These are phyloP conservation scores for Lactarius pseudohatsudake DNA, from an alignment of 768 basidiomycete genomes.

Conservation along the genomic window DNA sequence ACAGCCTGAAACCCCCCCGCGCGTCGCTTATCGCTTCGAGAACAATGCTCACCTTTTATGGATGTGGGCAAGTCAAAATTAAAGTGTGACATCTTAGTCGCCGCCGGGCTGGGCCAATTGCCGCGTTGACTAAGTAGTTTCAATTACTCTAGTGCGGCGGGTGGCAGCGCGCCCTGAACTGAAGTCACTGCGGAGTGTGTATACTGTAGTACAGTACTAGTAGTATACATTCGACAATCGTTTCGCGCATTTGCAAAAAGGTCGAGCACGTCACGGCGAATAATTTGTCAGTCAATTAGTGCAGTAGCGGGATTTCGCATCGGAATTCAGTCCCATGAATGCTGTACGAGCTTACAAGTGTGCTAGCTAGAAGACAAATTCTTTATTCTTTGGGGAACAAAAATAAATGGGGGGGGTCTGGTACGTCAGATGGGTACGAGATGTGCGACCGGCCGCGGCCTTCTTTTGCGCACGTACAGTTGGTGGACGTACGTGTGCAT, in stretches of 20 bases:
- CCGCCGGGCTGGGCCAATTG: not conserved
- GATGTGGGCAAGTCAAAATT: not conserved
- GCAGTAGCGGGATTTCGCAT: not conserved
- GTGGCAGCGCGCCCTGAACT: not conserved
- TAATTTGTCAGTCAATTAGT: not conserved
- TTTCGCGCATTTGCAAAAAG: constrained; percentile 13
- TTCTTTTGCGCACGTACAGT: too few species aligned
- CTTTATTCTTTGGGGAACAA: too few species aligned
- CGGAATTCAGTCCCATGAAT: too few species aligned
- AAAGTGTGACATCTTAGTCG: not conserved
- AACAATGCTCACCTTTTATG: constrained; percentile 4
- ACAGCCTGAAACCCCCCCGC: not conserved
- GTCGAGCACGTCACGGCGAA: not conserved
- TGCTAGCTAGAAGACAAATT: too few species aligned
- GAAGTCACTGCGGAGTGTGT: not conserved
- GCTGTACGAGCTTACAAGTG: too few species aligned
- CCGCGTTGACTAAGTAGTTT: not conserved
- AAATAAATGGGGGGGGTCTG: too few species aligned
- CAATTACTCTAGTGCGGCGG: not conserved
- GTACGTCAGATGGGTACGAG: too few species aligned
- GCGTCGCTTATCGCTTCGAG: not conserved
- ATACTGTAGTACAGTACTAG: not conserved
- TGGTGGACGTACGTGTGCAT: too few species aligned
- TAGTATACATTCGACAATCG: not conserved
- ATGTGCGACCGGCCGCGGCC: too few species aligned